Base-by-base conservation (phyloP, 805 yeast species). In the Lachancea meyersii region DNA sequence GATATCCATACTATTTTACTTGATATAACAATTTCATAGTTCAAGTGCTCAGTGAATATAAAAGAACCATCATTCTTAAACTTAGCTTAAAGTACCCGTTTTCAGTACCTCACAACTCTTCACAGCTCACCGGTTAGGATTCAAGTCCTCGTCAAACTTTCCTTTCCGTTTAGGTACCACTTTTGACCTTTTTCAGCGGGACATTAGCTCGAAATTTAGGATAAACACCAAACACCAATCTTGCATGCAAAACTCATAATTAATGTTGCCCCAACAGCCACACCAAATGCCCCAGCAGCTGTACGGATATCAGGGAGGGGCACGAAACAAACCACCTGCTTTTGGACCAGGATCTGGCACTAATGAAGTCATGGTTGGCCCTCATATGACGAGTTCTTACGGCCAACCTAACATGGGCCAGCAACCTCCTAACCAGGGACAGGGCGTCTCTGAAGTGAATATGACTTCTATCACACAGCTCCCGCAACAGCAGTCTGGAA, bases 301-400 rank as follows among this genome's bases (percentile, higher is more conserved):
- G 20, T 42, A 42, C 22, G 38, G 35, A 9, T 24, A 42, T 24
- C 41, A 31, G 36, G 35, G 26, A 2, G 38, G 28, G 2, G 23
- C 19, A 14, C 16, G 37, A 31, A 36, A 31, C 18, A 45, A 44
- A 26, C 26, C 28, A 16, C 31, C 48, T 11, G 31, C 27, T 24
- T 43, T 33, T 34, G 28, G 35, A 8, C 49, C 45, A 17, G 43
- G 39, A 1, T 33, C 26, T 6, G 35, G 34, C 9, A 35, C 19
- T 14, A 36, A 31, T 31, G 46, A 38, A 1, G 31, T 33, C 31
- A 30, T 46, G 37, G 7, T 43, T 38, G 49, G 36, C 8, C 33
- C 47, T 4, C 49, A 38, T 24, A 41, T 38, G 31, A 34, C 33
- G 21, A 26, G 27, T 21, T 31, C 39, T 14, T 35, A 37, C 21